Percentiles rank a stretch among this genome's conserved stretches.
Conservation (phyloP, 352 stramenopile genomes). For the Phytophthora pseudosyringae region DNA sequence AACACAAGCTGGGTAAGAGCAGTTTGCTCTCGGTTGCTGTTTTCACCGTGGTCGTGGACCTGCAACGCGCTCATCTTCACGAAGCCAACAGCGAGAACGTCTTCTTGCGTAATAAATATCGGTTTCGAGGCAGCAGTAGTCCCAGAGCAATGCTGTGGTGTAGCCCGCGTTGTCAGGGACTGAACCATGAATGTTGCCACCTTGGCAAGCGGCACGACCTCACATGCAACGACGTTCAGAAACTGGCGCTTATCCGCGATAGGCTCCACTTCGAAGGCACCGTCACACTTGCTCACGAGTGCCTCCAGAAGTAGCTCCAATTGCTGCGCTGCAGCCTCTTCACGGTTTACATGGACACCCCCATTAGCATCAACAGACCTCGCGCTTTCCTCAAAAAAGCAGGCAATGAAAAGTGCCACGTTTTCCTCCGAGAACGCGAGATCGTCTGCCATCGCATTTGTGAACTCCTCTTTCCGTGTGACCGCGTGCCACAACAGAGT, state of each 20-base stretch:
- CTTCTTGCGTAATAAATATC: conserved; percentile 60
- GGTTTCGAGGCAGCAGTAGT: conserved; percentile 47
- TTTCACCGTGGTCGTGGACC: conserved; percentile 3
- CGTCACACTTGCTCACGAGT: conserved; percentile 39
- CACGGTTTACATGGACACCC: conserved; percentile 14
- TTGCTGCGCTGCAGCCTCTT: conserved; percentile 35
- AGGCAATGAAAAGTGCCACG: conserved; percentile 57
- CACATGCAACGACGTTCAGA: conserved; percentile 78
- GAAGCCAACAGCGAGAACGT: conserved; percentile 59
- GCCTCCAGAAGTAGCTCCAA: conserved; percentile 37
- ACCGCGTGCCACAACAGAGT: conserved; percentile 80
- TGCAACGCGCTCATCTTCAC: conserved; percentile 41
- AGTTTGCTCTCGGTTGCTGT: conserved; percentile 19
- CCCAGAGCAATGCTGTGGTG: conserved; percentile 19
- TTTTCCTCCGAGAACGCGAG: conserved; percentile 63
- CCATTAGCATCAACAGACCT: conserved; percentile 9
- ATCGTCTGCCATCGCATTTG: conserved; percentile 65
- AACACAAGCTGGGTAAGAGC: conserved; percentile 47
- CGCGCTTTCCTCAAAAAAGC: conserved; percentile 39
- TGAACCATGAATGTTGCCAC: conserved; percentile 75
- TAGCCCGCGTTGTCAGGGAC: conserved; percentile 28
- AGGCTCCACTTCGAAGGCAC: conserved; percentile 37
- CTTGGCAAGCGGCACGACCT: conserved; percentile 75
- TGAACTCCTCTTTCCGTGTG: conserved; percentile 63
- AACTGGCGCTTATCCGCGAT: conserved; percentile 53